These are phyloP conservation scores for Plasmodium inui DNA, from an alignment of 169 alveolate species.

Conservation along the genomic window DNA sequence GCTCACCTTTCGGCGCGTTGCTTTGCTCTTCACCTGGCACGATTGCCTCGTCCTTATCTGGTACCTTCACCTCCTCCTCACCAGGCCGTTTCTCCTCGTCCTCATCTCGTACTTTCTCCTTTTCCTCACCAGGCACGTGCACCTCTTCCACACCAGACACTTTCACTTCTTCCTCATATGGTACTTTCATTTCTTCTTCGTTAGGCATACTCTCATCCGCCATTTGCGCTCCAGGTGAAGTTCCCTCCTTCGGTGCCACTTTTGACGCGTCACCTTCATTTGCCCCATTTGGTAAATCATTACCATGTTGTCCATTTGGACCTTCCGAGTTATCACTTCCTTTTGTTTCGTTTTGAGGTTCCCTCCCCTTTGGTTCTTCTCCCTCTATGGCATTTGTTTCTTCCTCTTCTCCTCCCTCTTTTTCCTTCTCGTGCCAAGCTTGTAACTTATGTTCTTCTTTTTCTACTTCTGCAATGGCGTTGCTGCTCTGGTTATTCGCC, in stretches of 20 bases:
- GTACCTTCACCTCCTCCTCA: background rate
- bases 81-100: background rate
- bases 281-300: background rate
- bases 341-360: background rate
- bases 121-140: background rate
- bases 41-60: background rate
- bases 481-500: background rate
- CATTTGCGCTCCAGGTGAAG: background rate
- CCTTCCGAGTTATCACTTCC: background rate
- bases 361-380: background rate
- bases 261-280: background rate
- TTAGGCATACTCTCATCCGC: background rate
- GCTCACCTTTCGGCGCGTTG: background rate
- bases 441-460: background rate
- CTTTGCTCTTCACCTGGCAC: background rate
- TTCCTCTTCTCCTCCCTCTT: background rate
- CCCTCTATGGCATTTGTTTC: background rate
- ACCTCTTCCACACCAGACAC: background rate
- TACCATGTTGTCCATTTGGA: conserved; percentile 6
- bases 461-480: background rate
- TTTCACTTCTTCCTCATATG: background rate
- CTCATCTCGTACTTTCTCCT: background rate
- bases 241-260: background rate
- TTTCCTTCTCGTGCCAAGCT: background rate
- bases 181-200: background rate